A percentile compares a stretch with the other conserved stretches of the same genome.
Conservation (phyloP, 805 yeast species). For the Candida golubevii region DNA sequence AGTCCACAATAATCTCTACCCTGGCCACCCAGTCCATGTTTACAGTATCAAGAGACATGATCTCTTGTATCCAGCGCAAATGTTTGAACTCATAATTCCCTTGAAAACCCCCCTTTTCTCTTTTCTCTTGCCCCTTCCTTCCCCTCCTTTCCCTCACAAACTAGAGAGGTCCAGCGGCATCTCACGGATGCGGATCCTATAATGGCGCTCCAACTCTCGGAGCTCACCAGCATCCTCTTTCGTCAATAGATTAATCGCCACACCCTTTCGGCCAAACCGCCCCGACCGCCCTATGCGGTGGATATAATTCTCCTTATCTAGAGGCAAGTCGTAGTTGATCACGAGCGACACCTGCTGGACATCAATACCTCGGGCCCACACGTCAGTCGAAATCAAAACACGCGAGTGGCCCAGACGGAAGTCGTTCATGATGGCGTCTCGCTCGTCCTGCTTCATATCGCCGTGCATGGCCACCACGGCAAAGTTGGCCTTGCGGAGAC, state of each 20-base stretch:
- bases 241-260: constrained; percentile 91
- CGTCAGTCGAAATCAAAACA: constrained; percentile 92
- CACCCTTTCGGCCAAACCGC: constrained; percentile 97
- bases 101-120: too few species aligned
- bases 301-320: constrained; percentile 89
- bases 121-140: too few species aligned
- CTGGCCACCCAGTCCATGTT: too few species aligned
- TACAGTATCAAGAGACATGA: too few species aligned
- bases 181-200: constrained; percentile 70
- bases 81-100: too few species aligned
- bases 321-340: constrained; percentile 91
- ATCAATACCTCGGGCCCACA: constrained; percentile 98
- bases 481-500: constrained; percentile 75
- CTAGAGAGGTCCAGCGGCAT: constrained; percentile 46
- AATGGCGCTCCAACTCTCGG: constrained; percentile 70
- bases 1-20: too few species aligned
- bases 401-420: constrained; percentile 92
- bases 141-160: background rate
- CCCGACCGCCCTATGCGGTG: constrained; percentile 99
- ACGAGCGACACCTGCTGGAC: constrained; percentile 97
- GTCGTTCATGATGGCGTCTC: constrained; percentile 93
- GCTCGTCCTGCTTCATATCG: constrained; percentile 91
- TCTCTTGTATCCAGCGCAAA: too few species aligned
- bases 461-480: constrained; percentile 97
- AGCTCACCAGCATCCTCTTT: constrained; percentile 68